These are phyloP conservation scores for Hericium coralloides DNA, from an alignment of 768 basidiomycete species.

Conservation along the genomic window DNA sequence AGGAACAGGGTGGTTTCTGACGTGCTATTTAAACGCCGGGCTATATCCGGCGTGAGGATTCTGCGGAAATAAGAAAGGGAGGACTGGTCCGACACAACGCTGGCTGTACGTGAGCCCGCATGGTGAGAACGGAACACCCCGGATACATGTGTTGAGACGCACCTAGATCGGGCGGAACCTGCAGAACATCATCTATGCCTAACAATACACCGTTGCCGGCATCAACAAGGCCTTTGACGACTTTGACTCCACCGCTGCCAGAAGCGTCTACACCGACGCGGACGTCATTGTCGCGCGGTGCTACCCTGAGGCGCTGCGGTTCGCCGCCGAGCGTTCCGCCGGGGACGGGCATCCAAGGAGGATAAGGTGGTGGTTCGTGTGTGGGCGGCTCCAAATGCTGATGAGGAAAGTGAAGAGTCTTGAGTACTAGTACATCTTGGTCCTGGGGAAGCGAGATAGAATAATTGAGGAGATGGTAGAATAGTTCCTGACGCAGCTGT, in stretches of 20 bases:
- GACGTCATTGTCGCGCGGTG: slow-evolving; percentile 36
- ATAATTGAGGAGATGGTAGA: slow-evolving; percentile 90
- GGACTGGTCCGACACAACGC: slow-evolving; percentile 47
- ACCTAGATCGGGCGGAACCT: slow-evolving; percentile 71
- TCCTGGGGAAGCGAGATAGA: slow-evolving; percentile 43
- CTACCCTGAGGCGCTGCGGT: slow-evolving; percentile 71
- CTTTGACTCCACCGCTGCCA: slow-evolving; percentile 63
- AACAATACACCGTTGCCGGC: slow-evolving; percentile 73
- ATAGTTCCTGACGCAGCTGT: slow-evolving; percentile 79
- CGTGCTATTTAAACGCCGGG: slow-evolving; percentile 49
- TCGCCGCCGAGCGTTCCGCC: slow-evolving; percentile 74
- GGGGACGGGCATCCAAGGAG: slow-evolving; percentile 82
- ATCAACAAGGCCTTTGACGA: slow-evolving; percentile 46
- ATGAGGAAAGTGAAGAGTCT: slow-evolving; percentile 70
- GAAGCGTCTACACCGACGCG: slow-evolving; percentile 71
- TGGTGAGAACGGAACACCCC: slow-evolving; percentile 1
- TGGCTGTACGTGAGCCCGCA: slow-evolving; percentile 32
- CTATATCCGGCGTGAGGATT: slow-evolving; percentile 55
- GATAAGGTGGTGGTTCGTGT: slow-evolving; percentile 56
- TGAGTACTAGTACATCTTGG: slow-evolving; percentile 31
- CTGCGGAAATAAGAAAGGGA: slow-evolving; percentile 67
- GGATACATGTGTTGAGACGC: slow-evolving; percentile 20
- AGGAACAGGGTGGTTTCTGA: slow-evolving; percentile 82
- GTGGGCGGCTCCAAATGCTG: slow-evolving; percentile 50
- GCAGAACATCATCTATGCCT: slow-evolving; percentile 66